A percentile compares a stretch with the other conserved stretches of the same genome.
phyloP scores from a whole-genome alignment of 257 asterid genomes.

The Nicotiana tabacum region DNA sequence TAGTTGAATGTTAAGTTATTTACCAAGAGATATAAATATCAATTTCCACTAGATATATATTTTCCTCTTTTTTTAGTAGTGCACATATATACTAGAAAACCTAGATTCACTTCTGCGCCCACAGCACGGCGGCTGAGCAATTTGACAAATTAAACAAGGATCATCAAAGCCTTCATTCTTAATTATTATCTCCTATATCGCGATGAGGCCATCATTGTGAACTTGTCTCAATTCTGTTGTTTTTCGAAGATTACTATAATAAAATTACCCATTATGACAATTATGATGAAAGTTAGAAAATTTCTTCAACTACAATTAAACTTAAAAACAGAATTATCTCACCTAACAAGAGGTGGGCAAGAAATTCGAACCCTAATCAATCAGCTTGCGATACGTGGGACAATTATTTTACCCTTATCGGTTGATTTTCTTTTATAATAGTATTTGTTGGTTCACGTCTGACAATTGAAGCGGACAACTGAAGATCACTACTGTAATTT shows the following conservation, averaged over 20 bases:
- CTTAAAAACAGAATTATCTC: background rate
- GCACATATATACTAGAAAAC: too few species aligned
- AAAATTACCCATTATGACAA: background rate
- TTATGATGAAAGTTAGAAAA: background rate
- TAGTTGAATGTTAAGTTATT: too few species aligned
- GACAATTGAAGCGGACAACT: background rate
- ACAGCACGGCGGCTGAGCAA: too few species aligned
- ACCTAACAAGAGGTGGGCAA: background rate
- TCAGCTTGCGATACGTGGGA: background rate
- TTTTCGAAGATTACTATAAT: background rate
- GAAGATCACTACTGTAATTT: background rate
- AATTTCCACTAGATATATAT: too few species aligned
- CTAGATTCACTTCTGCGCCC: too few species aligned
- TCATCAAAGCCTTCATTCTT: background rate
- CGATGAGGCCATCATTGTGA: background rate
- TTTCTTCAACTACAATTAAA: background rate
- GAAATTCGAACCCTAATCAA: background rate
- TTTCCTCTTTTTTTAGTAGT: too few species aligned
- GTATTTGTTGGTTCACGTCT: background rate
- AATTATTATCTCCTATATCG: background rate
- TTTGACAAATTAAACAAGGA: background rate
- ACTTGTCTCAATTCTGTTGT: background rate
- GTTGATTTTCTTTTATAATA: background rate
- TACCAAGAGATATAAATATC: too few species aligned
- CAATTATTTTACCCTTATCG: background rate